phyloP scores from a whole-genome alignment of 176 grass and related monocot species.

The Avena atlantica region DNA sequence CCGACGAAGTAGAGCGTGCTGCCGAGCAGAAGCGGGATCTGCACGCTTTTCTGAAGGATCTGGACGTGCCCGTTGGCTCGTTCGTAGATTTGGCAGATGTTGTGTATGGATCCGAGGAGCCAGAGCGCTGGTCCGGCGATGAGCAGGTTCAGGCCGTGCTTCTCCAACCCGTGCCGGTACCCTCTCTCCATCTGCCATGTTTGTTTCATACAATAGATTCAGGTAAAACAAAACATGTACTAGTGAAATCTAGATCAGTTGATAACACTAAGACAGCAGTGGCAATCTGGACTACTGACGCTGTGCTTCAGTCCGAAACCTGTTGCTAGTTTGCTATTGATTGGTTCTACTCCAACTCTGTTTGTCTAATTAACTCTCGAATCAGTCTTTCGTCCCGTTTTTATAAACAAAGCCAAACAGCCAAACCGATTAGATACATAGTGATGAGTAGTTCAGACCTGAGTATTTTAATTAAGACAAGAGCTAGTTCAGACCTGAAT shows the following conservation, averaged over 20 bases:
- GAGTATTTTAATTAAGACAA: background rate
- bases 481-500: conserved; percentile 51
- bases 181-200: conserved; percentile 60
- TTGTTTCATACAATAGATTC: background rate
- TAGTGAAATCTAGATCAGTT: background rate
- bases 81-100: conserved; percentile 81
- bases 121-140: conserved; percentile 69
- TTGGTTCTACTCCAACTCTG: background rate
- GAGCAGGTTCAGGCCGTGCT: conserved; percentile 71
- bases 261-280: background rate
- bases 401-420: no score
- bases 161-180: conserved; percentile 49
- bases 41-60: conserved; percentile 86
- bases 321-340: background rate
- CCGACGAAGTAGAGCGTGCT: conserved; percentile 75
- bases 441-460: no score
- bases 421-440: no score
- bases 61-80: conserved; percentile 69
- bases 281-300: background rate
- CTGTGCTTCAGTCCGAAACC: background rate
- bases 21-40: conserved; percentile 70
- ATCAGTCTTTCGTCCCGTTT: no score
- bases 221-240: background rate
- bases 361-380: no score
- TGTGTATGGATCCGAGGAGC: conserved; percentile 71